phyloP scores from a whole-genome alignment of 164 flowering plant genomes.

The Aristolochia fimbriata region DNA sequence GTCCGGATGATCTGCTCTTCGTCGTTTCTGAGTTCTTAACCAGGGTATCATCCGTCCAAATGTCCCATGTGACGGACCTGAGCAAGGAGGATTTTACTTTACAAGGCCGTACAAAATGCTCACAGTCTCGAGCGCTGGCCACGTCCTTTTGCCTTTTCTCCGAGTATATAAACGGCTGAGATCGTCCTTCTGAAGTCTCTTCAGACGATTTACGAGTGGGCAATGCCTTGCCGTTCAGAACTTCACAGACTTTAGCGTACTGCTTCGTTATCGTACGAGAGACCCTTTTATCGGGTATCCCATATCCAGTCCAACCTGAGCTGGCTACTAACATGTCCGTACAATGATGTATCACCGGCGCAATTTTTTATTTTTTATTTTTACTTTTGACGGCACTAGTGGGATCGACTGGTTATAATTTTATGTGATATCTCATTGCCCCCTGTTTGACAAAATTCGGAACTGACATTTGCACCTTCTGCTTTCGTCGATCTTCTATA shows the following conservation, averaged over 20 bases:
- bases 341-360: slow-evolving; percentile 5
- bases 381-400: no score
- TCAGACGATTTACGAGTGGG: neutral
- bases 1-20: neutral
- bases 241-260: no score
- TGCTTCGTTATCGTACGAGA: no score
- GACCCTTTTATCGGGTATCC: neutral
- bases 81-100: neutral
- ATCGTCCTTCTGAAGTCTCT: no score
- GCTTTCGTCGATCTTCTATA: no score
- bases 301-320: slow-evolving; percentile 2
- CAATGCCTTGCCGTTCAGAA: neutral
- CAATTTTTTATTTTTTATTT: no score
- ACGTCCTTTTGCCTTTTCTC: neutral
- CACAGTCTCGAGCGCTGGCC: slow-evolving; percentile 1
- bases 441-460: no score
- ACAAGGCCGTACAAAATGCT: neutral
- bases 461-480: no score
- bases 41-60: neutral
- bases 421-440: no score
- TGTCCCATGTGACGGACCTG: neutral
- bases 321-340: slow-evolving; percentile 1
- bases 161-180: no score
- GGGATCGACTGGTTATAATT: no score
- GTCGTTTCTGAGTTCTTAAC: neutral